These are phyloP conservation scores for Kurtzmaniella quercitrusa DNA, from an alignment of 1,139 yeast species.

Conservation along the genomic window DNA sequence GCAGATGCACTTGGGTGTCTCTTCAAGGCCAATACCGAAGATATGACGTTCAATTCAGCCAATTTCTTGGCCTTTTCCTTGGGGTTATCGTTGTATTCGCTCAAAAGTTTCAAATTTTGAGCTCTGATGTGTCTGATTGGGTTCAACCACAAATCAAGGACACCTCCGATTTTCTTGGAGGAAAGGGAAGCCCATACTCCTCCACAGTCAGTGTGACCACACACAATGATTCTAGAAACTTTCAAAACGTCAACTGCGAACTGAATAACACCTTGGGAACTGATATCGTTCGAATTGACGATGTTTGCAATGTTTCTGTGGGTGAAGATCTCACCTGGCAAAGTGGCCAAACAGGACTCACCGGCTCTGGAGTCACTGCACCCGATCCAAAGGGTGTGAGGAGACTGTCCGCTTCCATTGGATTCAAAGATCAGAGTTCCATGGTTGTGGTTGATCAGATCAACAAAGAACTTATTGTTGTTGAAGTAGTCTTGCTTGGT, in stretches of 20 bases:
- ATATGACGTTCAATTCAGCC: constrained; percentile 75
- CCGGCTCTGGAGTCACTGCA: constrained; percentile 93
- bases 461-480: constrained; percentile 68
- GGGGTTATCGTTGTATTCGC: constrained; percentile 41
- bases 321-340: constrained; percentile 94
- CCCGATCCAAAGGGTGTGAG: constrained; percentile 94
- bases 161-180: constrained; percentile 66
- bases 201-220: constrained; percentile 99
- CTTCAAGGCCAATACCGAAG: constrained; percentile 52
- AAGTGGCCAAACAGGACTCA: constrained; percentile 70
- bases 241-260: constrained; percentile 86
- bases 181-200: constrained; percentile 87
- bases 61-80: constrained; percentile 58
- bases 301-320: constrained; percentile 90
- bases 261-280: constrained; percentile 80
- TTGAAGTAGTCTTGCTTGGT: constrained; percentile 59
- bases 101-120: constrained; percentile 46
- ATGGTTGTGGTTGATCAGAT: constrained; percentile 51
- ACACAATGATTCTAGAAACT: constrained; percentile 78
- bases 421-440: constrained; percentile 60
- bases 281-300: constrained; percentile 65
- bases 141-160: constrained; percentile 73
- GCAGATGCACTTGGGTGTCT: constrained; percentile 72
- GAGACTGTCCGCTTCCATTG: constrained; percentile 83
- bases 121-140: constrained; percentile 71